Evolutionary conservation across 768 basidiomycete genomes (phyloP).

Genomic region (Amanita brunnescens): DNA sequence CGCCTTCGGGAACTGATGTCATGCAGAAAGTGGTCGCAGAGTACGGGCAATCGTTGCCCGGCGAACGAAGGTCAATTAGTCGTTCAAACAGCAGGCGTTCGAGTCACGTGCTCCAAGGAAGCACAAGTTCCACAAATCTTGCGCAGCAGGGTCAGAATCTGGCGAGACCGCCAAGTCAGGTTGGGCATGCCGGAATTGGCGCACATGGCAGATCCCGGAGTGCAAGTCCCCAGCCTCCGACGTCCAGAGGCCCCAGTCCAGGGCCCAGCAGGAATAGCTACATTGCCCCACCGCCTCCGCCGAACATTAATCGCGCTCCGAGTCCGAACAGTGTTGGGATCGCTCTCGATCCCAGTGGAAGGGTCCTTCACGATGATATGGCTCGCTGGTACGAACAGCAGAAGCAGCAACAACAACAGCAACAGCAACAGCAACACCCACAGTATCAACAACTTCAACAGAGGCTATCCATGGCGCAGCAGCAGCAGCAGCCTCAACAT

Average conservation of each 20-base stretch:
- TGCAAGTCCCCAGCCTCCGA: constrained; percentile 49
- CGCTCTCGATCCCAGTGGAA: constrained; percentile 68
- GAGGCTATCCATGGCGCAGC: neutral
- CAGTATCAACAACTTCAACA: too few species aligned
- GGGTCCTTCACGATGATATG: constrained; percentile 76
- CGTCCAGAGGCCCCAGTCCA: constrained; percentile 49
- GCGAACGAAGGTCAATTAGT: constrained; percentile 61
- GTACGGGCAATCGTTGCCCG: constrained; percentile 84
- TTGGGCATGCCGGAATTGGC: constrained; percentile 78
- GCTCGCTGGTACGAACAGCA: constrained; percentile 48
- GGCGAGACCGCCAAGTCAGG: constrained; percentile 45
- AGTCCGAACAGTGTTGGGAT: constrained; percentile 82
- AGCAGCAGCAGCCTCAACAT: constrained; percentile 5
- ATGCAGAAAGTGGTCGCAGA: constrained; percentile 66
- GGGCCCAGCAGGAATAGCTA: constrained; percentile 31
- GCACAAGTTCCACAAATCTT: constrained; percentile 14
- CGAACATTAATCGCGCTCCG: constrained; percentile 40
- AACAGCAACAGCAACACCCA: constrained; percentile 1
- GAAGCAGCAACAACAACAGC: constrained; percentile 18
- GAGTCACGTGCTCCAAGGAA: constrained; percentile 24
- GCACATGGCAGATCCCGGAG: constrained; percentile 60
- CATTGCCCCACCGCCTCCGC: constrained; percentile 30
- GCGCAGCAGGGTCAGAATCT: constrained; percentile 28
- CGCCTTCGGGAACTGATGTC: constrained; percentile 38
- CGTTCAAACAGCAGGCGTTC: constrained; percentile 41